Base-by-base conservation (phyloP, 768 basidiomycete species). In the Tephrocybe sp. region DNA sequence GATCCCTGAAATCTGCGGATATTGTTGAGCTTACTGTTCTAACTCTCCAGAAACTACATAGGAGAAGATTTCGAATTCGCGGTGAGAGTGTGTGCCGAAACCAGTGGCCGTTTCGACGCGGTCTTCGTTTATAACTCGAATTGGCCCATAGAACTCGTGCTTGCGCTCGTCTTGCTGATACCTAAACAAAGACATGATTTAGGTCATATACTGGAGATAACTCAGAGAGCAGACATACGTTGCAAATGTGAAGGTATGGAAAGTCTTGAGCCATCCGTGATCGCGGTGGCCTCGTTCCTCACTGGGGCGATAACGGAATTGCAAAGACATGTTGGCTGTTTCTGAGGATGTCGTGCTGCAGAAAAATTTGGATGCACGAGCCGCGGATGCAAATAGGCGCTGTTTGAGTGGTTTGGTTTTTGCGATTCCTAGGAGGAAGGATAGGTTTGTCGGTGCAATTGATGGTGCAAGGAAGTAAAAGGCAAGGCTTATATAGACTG, bases 111-210 rank as follows among this genome's bases (percentile, higher is more conserved):
- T 69, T 3, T 76, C 77, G 31, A 95, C 89, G 15, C 90, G 84
- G 58, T 93, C 91, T 67, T 97, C 94, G 70, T 96, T 97, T 67
- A 97, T 86, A 24, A 97, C 89, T 7, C 93, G 81, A 1, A 98
- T 78, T n/a, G 80, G 58, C 1, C 93, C 90, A 56, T 82, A 95
- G 1, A 72, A 66, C 35, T 81, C 72, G 54, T 83, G 42, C 27
- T 28, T n/a, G 2, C 28, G 83, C 1, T 69, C 42, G 5, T 63
- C 56, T 37, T 86, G 83, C 31, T 80, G 74, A 64, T 92, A 95
- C 58, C 78, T 83, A 26, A 44, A 9, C 15, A 22, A 16, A 1
- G 13, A 31, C n/a, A 7, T 30, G 28, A 30, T 2, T 44, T 22
- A 32, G 30, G 32, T 22, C 19, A 12, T 18, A 11, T 30, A 1